Conservation (phyloP, 331 rosid genomes). For the Malus hybrid region DNA sequence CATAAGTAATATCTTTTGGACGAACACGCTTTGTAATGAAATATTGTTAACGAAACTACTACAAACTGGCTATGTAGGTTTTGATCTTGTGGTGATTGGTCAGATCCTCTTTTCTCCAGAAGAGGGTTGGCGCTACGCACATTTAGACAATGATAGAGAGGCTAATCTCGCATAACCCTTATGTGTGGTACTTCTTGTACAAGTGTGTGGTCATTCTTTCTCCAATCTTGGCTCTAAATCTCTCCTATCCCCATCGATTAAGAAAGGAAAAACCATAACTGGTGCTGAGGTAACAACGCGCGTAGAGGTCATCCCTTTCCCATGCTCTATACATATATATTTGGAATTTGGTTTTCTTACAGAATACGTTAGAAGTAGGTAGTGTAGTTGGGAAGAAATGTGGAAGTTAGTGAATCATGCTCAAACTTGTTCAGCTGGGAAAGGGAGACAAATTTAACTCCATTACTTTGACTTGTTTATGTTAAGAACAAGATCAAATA, state of each 20-base stretch:
- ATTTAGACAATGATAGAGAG: not conserved
- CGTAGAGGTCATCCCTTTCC: not conserved
- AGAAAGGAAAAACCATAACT: not conserved
- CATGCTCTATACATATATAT: not conserved
- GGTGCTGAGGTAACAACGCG: not conserved
- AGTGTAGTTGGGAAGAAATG: not conserved
- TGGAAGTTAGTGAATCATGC: not conserved
- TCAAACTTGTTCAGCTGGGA: not conserved
- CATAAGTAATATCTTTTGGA: not conserved
- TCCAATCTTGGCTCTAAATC: not conserved
- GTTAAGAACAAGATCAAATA: too few relatives aligned
- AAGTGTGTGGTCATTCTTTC: not conserved
- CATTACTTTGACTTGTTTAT: not conserved
- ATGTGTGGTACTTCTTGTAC: not conserved
- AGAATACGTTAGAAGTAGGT: not conserved
- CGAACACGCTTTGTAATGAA: too few relatives aligned
- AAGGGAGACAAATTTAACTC: not conserved
- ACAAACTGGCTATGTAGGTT: not conserved
- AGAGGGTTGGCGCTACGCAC: not conserved
- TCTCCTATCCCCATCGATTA: not conserved
- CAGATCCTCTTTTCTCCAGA: not conserved
- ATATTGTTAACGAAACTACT: not conserved
- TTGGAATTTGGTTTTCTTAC: not conserved
- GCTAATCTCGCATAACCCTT: not conserved
- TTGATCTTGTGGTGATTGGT: not conserved